A percentile compares a stretch with the other conserved stretches of the same genome.
Conservation (phyloP, 805 yeast genomes). For the Zygosaccharomyces pseudorouxii region DNA sequence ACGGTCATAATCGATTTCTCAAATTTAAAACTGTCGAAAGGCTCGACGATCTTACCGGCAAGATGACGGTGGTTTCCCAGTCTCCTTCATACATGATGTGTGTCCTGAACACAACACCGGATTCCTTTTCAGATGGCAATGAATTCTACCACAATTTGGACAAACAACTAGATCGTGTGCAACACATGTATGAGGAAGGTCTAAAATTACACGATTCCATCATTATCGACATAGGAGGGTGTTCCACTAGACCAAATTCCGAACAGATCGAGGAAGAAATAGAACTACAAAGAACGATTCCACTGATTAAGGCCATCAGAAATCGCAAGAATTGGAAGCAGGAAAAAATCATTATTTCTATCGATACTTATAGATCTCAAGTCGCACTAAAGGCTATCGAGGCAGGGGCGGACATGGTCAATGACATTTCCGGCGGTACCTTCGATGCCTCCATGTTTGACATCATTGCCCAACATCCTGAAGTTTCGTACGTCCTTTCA, state of each 20-base stretch:
- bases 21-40: constrained; percentile 31
- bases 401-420: constrained; percentile 86
- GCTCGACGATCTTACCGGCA: constrained; percentile 44
- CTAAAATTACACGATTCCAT: constrained; percentile 40
- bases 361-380: constrained; percentile 79
- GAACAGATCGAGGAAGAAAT: constrained; percentile 54
- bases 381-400: constrained; percentile 68
- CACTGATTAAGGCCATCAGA: constrained; percentile 61
- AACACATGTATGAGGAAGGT: constrained; percentile 49
- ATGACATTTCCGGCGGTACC: constrained; percentile 82
- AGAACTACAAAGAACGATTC: constrained; percentile 67
- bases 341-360: constrained; percentile 52
- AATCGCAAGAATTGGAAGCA: constrained; percentile 35
- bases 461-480: constrained; percentile 60
- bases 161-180: constrained; percentile 44
- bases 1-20: constrained; percentile 25
- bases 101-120: constrained; percentile 85
- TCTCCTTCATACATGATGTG: constrained; percentile 71
- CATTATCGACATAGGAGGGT: constrained; percentile 90
- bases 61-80: constrained; percentile 28
- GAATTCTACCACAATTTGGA: constrained; percentile 33
- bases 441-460: constrained; percentile 63
- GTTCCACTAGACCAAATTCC: constrained; percentile 87
- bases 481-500: constrained; percentile 71
- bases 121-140: constrained; percentile 93